A percentile compares a stretch with the other conserved stretches of the same genome.
phyloP scores from a whole-genome alignment of 148 eudicot species.

The Chenopodium berlandieri region DNA sequence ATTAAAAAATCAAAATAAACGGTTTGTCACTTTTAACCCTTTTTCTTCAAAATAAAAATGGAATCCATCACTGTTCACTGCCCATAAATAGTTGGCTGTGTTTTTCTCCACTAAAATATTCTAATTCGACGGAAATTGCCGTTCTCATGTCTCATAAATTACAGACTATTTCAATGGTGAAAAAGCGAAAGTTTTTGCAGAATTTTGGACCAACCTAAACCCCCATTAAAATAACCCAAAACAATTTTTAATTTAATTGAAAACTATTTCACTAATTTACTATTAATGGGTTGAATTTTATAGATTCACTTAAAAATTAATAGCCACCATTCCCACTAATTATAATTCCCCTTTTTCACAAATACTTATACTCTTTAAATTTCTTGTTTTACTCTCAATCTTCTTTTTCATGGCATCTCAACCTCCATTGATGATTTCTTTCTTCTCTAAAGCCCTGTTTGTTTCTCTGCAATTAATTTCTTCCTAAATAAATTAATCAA shows the following conservation, averaged over 20 bases:
- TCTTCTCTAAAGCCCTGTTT: slow-evolving; percentile 17
- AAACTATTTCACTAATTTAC: neutral
- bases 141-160: neutral
- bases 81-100: slow-evolving; percentile 3
- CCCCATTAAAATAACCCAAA: no score
- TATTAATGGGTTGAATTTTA: neutral
- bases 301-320: neutral
- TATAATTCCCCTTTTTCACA: neutral
- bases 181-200: neutral
- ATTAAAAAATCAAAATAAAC: no score
- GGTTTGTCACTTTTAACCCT: no score
- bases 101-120: neutral
- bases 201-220: no score
- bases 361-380: slow-evolving; percentile 12
- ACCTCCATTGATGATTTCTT: slow-evolving; percentile 8
- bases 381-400: slow-evolving; percentile 3
- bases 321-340: slow-evolving; percentile 31
- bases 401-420: slow-evolving; percentile 23
- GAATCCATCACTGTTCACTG: no score
- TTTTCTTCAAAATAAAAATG: no score
- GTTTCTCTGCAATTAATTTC: neutral
- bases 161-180: neutral
- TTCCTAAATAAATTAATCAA: neutral
- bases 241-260: no score
- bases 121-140: neutral